A percentile compares a stretch with the other conserved stretches of the same genome.
Conservation (phyloP, 345 rosid genomes). For the Ceriops decandra region DNA sequence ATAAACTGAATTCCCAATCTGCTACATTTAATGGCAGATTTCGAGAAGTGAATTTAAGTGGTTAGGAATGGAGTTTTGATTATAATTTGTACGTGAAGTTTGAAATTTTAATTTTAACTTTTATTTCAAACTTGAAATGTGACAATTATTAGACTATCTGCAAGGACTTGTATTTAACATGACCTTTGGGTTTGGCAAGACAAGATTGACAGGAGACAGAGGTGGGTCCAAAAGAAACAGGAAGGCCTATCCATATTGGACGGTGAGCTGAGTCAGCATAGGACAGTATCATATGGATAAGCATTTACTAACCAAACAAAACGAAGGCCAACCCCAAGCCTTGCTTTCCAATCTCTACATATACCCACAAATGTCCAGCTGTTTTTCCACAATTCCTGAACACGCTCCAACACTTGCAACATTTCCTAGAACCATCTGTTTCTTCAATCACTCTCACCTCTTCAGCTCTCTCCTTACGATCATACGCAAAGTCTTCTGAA, state of each 20-base stretch:
- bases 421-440: neutral
- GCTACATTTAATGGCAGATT: no score
- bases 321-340: neutral
- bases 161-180: no score
- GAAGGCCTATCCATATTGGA: conserved; percentile 27
- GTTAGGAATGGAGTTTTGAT: no score
- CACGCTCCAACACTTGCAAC: neutral
- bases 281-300: conserved; percentile 30
- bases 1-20: no score
- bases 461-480: neutral
- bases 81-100: no score
- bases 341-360: neutral
- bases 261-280: conserved; percentile 44
- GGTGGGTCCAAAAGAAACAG: conserved; percentile 6
- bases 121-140: no score
- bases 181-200: neutral
- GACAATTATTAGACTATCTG: no score
- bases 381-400: neutral
- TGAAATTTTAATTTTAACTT: no score
- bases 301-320: conserved; percentile 14
- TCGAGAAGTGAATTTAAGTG: no score
- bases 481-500: neutral
- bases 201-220: neutral
- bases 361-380: neutral
- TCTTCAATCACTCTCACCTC: neutral